A percentile compares a stretch with the other conserved stretches of the same genome.
Evolutionary conservation across 345 rosid genomes (phyloP).

Genomic region (Anastatica hierochuntica): DNA sequence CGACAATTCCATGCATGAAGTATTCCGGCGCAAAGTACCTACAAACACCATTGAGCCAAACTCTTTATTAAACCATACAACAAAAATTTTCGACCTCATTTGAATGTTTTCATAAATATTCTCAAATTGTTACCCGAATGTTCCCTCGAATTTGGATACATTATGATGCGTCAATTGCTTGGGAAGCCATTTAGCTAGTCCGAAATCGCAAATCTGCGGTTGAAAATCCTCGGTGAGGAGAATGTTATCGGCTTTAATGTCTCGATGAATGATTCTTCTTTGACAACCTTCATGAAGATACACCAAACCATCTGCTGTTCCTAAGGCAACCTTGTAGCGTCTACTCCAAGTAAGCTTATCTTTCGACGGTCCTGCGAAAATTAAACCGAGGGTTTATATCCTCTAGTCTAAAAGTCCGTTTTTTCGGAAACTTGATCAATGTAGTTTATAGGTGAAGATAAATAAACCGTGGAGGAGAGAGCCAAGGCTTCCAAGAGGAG

Average conservation of each 20-base stretch:
- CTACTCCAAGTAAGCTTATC: slow-evolving; percentile 58
- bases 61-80: not conserved
- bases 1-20: no score
- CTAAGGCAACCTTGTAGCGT: slow-evolving; percentile 76
- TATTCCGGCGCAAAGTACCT: no score
- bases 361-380: slow-evolving; percentile 35
- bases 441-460: not conserved
- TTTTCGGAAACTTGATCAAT: not conserved
- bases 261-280: slow-evolving; percentile 87
- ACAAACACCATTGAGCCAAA: no score
- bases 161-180: slow-evolving; percentile 70
- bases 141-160: slow-evolving; percentile 88
- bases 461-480: slow-evolving; percentile 63
- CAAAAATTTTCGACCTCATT: not conserved
- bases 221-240: slow-evolving; percentile 79
- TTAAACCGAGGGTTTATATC: not conserved
- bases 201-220: slow-evolving; percentile 96
- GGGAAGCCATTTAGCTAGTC: slow-evolving; percentile 94
- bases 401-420: no score
- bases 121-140: slow-evolving; percentile 55
- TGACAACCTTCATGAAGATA: slow-evolving; percentile 85
- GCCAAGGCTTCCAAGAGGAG: slow-evolving; percentile 72
- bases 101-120: not conserved
- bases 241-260: slow-evolving; percentile 88
- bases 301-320: slow-evolving; percentile 69